These are phyloP conservation scores for Lagerstroemia fauriei DNA, from an alignment of 441 rosid species.

Conservation along the genomic window DNA sequence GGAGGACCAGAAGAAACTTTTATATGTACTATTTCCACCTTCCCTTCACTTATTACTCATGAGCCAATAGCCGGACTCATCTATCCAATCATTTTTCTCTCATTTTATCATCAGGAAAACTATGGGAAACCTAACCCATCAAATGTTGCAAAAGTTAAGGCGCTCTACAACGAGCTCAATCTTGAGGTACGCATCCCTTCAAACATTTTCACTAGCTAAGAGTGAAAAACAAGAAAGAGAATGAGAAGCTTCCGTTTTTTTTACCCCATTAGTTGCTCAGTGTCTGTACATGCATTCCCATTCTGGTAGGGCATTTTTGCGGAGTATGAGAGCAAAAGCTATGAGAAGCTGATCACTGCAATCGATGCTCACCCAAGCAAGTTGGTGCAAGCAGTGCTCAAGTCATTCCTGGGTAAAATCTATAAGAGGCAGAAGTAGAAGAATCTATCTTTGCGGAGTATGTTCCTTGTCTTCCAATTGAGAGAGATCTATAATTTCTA, in stretches of 20 bases:
- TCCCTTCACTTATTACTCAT: neutral
- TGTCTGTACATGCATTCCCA: neutral
- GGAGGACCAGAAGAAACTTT: conserved; percentile 66
- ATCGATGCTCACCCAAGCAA: conserved; percentile 72
- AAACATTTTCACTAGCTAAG: neutral
- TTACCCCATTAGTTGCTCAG: neutral
- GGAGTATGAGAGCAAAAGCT: conserved; percentile 75
- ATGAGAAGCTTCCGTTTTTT: neutral
- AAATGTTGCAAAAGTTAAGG: conserved; percentile 69
- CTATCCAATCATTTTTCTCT: conserved; percentile 13
- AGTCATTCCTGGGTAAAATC: conserved; percentile 78
- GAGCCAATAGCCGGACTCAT: neutral
- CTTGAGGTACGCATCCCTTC: conserved; percentile 52
- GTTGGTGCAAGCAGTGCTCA: conserved; percentile 77
- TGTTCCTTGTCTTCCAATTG: neutral
- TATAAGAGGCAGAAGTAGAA: conserved; percentile 80
- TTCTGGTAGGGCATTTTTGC: conserved; percentile 51
- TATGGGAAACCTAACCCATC: conserved; percentile 69
- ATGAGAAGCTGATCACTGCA: conserved; percentile 56
- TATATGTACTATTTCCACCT: conserved; percentile 46
- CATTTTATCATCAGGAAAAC: conserved; percentile 57
- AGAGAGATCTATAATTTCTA: neutral
- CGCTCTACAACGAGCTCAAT: conserved; percentile 63
- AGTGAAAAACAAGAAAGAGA: neutral
- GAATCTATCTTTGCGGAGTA: neutral